Conservation (phyloP, 2,329 filamentous ascomycete genomes). For the Diaporthe sp. region DNA sequence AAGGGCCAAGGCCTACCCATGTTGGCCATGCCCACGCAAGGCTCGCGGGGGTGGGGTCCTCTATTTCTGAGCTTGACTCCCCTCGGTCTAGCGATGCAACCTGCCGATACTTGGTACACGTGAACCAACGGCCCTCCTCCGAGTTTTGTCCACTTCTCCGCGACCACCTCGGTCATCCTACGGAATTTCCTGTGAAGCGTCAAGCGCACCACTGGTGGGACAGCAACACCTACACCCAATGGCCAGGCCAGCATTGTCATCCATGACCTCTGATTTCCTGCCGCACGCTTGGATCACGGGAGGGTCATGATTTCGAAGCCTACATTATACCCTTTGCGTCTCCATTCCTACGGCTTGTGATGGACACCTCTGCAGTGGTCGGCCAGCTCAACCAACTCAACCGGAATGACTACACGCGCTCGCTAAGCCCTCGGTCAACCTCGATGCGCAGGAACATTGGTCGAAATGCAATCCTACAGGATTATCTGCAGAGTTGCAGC, state of each 20-base stretch:
- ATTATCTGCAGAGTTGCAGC: neutral
- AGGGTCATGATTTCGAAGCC: neutral
- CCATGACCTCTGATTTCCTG: neutral
- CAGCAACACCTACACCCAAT: conserved; percentile 10
- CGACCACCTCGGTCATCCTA: conserved; percentile 21
- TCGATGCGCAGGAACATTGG: neutral
- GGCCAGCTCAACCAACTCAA: neutral
- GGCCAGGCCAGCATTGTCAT: conserved; percentile 1
- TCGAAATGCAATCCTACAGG: neutral
- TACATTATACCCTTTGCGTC: neutral
- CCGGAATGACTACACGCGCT: neutral
- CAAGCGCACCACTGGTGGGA: neutral
- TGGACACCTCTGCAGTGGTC: neutral
- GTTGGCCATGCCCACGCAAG: neutral
- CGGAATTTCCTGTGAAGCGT: conserved; percentile 28
- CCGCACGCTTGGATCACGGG: neutral
- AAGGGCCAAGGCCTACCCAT: conserved; percentile 3
- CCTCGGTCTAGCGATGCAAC: conserved; percentile 13
- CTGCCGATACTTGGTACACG: neutral
- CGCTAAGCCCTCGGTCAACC: neutral
- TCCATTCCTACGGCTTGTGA: neutral
- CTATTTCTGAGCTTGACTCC: neutral
- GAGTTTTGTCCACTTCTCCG: conserved; percentile 30
- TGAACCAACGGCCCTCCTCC: conserved; percentile 14
- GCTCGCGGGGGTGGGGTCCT: conserved; percentile 21